These are phyloP conservation scores for Halenospora varia DNA, from an alignment of 495 filamentous ascomycete species.

Conservation along the genomic window DNA sequence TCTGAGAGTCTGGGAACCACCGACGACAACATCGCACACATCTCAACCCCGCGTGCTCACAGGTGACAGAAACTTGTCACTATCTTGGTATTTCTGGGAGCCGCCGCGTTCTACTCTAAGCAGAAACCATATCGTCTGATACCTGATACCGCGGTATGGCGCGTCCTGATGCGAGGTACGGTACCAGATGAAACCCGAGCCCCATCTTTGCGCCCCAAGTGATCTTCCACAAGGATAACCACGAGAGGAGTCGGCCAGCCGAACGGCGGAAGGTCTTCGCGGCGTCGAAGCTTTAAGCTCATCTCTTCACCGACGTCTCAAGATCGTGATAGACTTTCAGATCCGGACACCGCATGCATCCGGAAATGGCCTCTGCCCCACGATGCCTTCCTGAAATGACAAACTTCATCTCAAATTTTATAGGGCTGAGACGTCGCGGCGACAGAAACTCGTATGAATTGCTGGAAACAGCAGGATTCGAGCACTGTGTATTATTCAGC, in stretches of 20 bases:
- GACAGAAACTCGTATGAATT: constrained; percentile 11
- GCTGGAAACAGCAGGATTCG: neutral
- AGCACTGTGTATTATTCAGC: neutral
- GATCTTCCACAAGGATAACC: constrained; percentile 10
- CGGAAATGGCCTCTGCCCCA: neutral
- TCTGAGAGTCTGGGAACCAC: neutral
- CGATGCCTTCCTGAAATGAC: neutral
- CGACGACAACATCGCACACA: neutral
- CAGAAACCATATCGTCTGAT: neutral
- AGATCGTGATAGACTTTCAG: constrained; percentile 2
- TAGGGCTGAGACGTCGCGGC: constrained; percentile 24
- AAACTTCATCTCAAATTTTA: neutral
- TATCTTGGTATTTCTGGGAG: neutral
- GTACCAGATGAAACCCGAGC: neutral
- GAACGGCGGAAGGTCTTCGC: neutral
- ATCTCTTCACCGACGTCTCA: constrained; percentile 9
- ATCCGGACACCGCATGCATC: neutral
- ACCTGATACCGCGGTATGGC: too few relatives aligned
- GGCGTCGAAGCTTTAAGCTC: constrained; percentile 5
- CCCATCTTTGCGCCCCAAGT: neutral
- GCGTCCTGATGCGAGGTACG: neutral
- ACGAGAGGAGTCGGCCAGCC: neutral
- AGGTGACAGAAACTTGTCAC: neutral
- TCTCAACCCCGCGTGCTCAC: neutral
- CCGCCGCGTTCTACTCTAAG: too few relatives aligned